These are phyloP conservation scores for Linderniella brevidens DNA, from an alignment of 257 asterid species.

Conservation along the genomic window DNA sequence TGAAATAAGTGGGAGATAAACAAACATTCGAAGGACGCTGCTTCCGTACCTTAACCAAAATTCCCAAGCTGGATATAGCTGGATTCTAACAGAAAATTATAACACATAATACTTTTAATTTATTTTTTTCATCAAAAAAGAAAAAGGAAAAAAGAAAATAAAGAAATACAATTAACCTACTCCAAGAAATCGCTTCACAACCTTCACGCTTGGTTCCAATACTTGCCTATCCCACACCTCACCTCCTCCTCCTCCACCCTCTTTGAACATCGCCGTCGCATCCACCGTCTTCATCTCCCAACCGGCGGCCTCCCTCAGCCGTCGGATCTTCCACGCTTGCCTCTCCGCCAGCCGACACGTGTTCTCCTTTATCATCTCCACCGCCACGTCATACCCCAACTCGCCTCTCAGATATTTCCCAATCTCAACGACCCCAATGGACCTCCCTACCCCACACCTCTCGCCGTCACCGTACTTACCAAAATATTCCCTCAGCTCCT, in stretches of 20 bases:
- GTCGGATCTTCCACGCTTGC: conserved; percentile 35
- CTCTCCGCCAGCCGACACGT: conserved; percentile 40
- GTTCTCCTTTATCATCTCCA: conserved; percentile 35
- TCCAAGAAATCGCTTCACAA: conserved; percentile 53
- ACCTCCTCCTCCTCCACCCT: conserved; percentile 15
- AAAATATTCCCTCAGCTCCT: conserved; percentile 39
- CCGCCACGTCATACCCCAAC: conserved; percentile 25
- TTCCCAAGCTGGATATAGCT: no score
- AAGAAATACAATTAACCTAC: conserved; percentile 22
- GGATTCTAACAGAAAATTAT: no score
- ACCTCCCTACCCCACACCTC: conserved; percentile 41
- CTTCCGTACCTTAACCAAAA: no score
- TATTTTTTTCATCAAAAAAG: no score
- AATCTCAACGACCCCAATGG: conserved; percentile 87
- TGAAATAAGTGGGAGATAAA: no score
- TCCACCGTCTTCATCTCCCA: conserved; percentile 45
- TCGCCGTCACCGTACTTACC: conserved; percentile 10
- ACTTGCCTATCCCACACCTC: conserved; percentile 40
- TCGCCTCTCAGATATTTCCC: conserved; percentile 19
- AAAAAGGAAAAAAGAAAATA: no score
- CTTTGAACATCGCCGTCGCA: conserved; percentile 35
- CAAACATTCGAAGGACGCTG: no score
- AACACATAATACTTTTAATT: no score
- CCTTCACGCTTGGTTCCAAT: conserved; percentile 49
- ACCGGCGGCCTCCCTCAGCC: conserved; percentile 36